Evolutionary conservation across 1,139 yeast species (phyloP).

Genomic region (Protomyces macrosporus): DNA sequence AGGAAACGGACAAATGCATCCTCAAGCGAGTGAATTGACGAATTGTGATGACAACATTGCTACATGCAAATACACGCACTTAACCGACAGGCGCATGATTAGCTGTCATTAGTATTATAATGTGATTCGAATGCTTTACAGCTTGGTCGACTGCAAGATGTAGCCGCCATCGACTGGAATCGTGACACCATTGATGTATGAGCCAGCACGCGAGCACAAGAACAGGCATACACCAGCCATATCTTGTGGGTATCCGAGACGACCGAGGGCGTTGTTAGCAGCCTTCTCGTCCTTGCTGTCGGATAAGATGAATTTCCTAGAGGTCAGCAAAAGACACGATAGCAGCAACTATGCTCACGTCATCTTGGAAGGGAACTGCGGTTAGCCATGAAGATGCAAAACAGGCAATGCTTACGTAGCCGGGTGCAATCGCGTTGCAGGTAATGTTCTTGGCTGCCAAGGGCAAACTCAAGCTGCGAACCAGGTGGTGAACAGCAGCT

Average conservation of each 20-base stretch:
- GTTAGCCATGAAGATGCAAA: conserved; percentile 40
- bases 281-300: conserved; percentile 47
- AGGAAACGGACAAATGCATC: too few relatives aligned
- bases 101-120: too few relatives aligned
- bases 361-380: conserved; percentile 73
- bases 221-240: conserved; percentile 56
- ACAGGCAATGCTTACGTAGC: neutral
- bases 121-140: neutral
- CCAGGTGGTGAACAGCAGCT: conserved; percentile 70
- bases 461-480: conserved; percentile 62
- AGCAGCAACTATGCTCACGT: conserved; percentile 51
- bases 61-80: too few relatives aligned
- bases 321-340: neutral
- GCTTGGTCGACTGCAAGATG: neutral
- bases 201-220: conserved; percentile 54
- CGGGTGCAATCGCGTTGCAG: conserved; percentile 65
- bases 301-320: conserved; percentile 56
- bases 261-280: conserved; percentile 50
- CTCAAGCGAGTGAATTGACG: too few relatives aligned
- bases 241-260: conserved; percentile 62
- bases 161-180: conserved; percentile 69
- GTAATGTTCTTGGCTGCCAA: conserved; percentile 63
- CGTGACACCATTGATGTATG: conserved; percentile 62
- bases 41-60: too few relatives aligned
- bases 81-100: too few relatives aligned